These are phyloP conservation scores for Thielaviopsis ethacetica DNA, from an alignment of 2,329 filamentous ascomycete genomes.

Conservation along the genomic window DNA sequence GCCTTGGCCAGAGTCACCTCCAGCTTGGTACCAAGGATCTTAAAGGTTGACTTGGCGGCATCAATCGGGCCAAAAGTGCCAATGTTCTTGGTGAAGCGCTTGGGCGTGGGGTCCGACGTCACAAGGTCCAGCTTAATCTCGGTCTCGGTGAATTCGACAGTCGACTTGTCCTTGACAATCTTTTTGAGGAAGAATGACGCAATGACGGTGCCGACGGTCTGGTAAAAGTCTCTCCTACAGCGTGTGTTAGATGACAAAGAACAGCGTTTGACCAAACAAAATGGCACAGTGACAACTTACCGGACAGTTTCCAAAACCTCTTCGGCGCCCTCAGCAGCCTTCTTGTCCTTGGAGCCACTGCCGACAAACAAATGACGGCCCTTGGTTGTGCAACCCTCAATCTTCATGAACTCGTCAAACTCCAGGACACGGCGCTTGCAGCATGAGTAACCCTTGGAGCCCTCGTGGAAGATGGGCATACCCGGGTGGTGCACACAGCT, in stretches of 20 bases:
- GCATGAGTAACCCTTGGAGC: constrained; percentile 93
- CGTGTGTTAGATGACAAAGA: not conserved
- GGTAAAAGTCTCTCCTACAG: constrained; percentile 68
- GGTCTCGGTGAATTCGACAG: constrained; percentile 48
- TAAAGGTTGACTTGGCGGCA: constrained; percentile 55
- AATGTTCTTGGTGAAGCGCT: constrained; percentile 61
- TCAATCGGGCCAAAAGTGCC: constrained; percentile 67
- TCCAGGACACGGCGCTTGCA: constrained; percentile 91
- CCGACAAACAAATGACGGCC: constrained; percentile 71
- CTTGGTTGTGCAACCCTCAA: constrained; percentile 78
- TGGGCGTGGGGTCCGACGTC: constrained; percentile 62
- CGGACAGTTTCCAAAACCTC: constrained; percentile 65
- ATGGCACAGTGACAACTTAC: constrained; percentile 26
- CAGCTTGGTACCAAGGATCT: constrained; percentile 76
- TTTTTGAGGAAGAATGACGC: constrained; percentile 94
- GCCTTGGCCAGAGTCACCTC: constrained; percentile 60
- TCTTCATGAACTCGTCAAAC: constrained; percentile 96
- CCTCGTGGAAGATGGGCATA: constrained; percentile 87
- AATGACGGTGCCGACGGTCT: constrained; percentile 71
- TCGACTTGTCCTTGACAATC: constrained; percentile 68
- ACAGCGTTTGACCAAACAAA: not conserved
- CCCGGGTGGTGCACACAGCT: constrained; percentile 81
- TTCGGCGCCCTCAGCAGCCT: constrained; percentile 33
- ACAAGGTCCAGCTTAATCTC: constrained; percentile 62
- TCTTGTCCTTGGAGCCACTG: constrained; percentile 47